Percentiles rank a stretch among this genome's conserved stretches.
Conservation (phyloP, 2,329 filamentous ascomycete genomes). For the Colletotrichum limetticola region DNA sequence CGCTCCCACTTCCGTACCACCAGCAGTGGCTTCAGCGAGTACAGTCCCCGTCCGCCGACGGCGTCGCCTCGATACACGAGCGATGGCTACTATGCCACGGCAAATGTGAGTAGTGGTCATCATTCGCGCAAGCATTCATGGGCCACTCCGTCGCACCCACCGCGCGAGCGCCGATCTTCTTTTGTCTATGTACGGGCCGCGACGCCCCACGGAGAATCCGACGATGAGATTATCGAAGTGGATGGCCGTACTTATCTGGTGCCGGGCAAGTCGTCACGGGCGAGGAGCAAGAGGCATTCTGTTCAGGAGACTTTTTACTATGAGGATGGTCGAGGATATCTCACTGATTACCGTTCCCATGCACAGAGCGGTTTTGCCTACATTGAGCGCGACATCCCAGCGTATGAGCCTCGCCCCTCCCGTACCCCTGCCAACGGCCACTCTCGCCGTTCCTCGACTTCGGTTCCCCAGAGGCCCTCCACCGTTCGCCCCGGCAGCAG, state of each 20-base stretch:
- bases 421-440: slow-evolving; percentile 54
- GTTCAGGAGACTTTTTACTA: slow-evolving; percentile 35
- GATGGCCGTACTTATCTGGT: slow-evolving; percentile 64
- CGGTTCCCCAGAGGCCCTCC: slow-evolving; percentile 61
- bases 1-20: slow-evolving; percentile 60
- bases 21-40: slow-evolving; percentile 54
- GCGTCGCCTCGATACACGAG: slow-evolving; percentile 72
- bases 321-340: slow-evolving; percentile 61
- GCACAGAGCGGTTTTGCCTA: slow-evolving; percentile 59
- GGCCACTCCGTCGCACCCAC: slow-evolving; percentile 54
- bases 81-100: slow-evolving; percentile 71
- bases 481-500: slow-evolving; percentile 60
- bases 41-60: slow-evolving; percentile 58
- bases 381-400: slow-evolving; percentile 45
- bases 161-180: slow-evolving; percentile 66
- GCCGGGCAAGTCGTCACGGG: slow-evolving; percentile 58
- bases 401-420: slow-evolving; percentile 56
- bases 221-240: slow-evolving; percentile 69
- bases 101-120: slow-evolving; percentile 70
- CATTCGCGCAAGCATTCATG: slow-evolving; percentile 60
- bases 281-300: slow-evolving; percentile 41
- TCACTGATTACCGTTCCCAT: slow-evolving; percentile 69
- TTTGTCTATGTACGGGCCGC: slow-evolving; percentile 67
- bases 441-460: slow-evolving; percentile 59
- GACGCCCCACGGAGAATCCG: slow-evolving; percentile 69